Conservation (phyloP, 2,329 filamentous ascomycete genomes). For the Xylariaceae sp. region DNA sequence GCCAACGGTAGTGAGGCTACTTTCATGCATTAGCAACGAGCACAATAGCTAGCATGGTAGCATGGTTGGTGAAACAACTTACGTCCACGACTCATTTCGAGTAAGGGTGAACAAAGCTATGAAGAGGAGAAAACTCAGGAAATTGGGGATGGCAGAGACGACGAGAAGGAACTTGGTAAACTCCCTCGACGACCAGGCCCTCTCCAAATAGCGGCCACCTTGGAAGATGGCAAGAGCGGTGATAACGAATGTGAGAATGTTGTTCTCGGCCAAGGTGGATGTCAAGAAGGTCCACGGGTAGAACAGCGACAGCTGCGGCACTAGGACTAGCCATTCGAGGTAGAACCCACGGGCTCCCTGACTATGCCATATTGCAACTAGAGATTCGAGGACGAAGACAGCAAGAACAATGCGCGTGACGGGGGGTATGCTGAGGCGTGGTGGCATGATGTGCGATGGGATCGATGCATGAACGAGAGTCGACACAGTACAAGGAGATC, state of each 20-base stretch:
- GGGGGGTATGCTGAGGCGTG: conserved; percentile 87
- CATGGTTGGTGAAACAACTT: conserved; percentile 35
- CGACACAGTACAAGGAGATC: too few species aligned
- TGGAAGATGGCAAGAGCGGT: conserved; percentile 80
- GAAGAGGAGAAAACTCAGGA: conserved; percentile 70
- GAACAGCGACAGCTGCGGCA: conserved; percentile 77
- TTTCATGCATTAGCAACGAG: conserved; percentile 18
- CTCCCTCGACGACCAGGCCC: conserved; percentile 90
- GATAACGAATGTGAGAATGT: conserved; percentile 79
- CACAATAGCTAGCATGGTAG: neutral
- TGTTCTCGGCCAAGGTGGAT: conserved; percentile 86
- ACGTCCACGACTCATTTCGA: conserved; percentile 67
- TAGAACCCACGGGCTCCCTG: conserved; percentile 58
- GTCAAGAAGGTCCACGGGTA: conserved; percentile 94
- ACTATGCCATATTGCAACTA: conserved; percentile 77
- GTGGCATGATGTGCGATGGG: conserved; percentile 57
- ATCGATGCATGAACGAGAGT: too few species aligned
- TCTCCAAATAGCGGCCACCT: conserved; percentile 90
- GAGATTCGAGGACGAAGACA: conserved; percentile 70
- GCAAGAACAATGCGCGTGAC: conserved; percentile 81
- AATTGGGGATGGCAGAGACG: conserved; percentile 75
- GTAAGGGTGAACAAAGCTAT: conserved; percentile 71
- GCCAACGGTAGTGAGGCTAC: conserved; percentile 75
- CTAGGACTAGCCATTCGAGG: conserved; percentile 82
- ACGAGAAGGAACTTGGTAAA: conserved; percentile 87